These are phyloP conservation scores for Hanseniaspora taiwanica DNA, from an alignment of 805 yeast genomes.

Conservation along the genomic window DNA sequence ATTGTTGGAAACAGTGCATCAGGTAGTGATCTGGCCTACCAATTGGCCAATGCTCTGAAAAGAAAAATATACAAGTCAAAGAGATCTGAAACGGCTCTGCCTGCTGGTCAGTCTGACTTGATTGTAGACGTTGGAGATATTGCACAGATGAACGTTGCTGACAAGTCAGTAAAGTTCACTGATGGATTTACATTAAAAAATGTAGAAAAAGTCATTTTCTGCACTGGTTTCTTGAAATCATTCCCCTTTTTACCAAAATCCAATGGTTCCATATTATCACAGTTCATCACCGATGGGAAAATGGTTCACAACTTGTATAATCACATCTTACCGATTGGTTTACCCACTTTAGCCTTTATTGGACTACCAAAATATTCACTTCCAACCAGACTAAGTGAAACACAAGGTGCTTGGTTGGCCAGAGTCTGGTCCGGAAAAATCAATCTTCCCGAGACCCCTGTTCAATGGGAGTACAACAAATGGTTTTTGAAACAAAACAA, in stretches of 20 bases:
- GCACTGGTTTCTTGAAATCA: slow-evolving; percentile 62
- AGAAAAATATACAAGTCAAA: slow-evolving; percentile 34
- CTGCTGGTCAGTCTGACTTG: slow-evolving; percentile 31
- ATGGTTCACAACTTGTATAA: slow-evolving; percentile 41
- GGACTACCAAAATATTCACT: slow-evolving; percentile 48
- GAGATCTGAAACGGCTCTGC: slow-evolving; percentile 30
- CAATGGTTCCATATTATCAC: slow-evolving; percentile 12
- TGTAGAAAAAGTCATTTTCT: slow-evolving; percentile 49
- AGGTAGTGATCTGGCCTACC: slow-evolving; percentile 61
- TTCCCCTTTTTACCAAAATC: slow-evolving; percentile 42
- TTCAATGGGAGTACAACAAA: slow-evolving; percentile 33
- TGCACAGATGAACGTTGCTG: slow-evolving; percentile 25
- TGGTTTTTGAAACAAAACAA: slow-evolving; percentile 32
- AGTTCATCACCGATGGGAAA: slow-evolving; percentile 32
- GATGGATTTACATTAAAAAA: slow-evolving; percentile 34
- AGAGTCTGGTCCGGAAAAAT: slow-evolving; percentile 47
- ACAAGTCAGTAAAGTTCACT: slow-evolving; percentile 29
- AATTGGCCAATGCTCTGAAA: slow-evolving; percentile 33
- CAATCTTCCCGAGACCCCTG: slow-evolving; percentile 32
- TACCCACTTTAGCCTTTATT: slow-evolving; percentile 50
- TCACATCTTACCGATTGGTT: slow-evolving; percentile 40
- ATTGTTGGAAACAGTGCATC: slow-evolving; percentile 71
- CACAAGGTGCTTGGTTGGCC: slow-evolving; percentile 52
- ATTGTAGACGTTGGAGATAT: slow-evolving; percentile 34
- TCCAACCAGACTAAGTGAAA: slow-evolving; percentile 43